phyloP scores from a whole-genome alignment of 2,329 filamentous ascomycete species.

The Ophiostoma ulmi region DNA sequence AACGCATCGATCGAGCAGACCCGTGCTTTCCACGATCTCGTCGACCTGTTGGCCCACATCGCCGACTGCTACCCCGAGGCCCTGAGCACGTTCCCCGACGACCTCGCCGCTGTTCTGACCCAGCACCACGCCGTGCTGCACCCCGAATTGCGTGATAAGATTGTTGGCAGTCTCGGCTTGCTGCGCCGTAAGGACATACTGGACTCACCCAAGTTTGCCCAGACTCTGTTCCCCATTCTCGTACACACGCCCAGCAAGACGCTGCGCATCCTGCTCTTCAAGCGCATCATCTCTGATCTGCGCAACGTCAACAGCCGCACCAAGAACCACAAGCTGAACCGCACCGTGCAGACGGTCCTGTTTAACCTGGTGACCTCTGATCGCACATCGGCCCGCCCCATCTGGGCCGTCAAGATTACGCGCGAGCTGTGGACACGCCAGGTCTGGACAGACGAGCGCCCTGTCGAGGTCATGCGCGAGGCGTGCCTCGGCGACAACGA shows the following conservation, averaged over 20 bases:
- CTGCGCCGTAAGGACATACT: conserved; percentile 88
- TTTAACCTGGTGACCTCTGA: conserved; percentile 89
- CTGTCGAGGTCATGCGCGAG: conserved; percentile 98
- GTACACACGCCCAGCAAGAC: conserved; percentile 84
- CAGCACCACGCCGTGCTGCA: conserved; percentile 79
- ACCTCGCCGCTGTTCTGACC: conserved; percentile 74
- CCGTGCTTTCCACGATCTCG: conserved; percentile 80
- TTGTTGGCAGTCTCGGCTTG: conserved; percentile 83
- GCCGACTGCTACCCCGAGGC: conserved; percentile 87
- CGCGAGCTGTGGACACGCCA: conserved; percentile 95
- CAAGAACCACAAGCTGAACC: conserved; percentile 88
- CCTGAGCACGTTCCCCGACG: conserved; percentile 69
- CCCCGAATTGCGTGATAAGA: conserved; percentile 83
- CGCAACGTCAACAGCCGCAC: conserved; percentile 80
- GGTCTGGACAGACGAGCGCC: conserved; percentile 85
- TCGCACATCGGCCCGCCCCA: conserved; percentile 72
- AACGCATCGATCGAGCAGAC: conserved; percentile 72
- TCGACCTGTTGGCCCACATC: conserved; percentile 90
- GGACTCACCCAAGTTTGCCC: conserved; percentile 66
- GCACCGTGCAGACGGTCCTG: conserved; percentile 85
- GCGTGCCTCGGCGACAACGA: conserved; percentile 83
- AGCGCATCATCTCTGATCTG: conserved; percentile 86
- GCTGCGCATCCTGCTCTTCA: conserved; percentile 74
- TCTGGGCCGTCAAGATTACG: conserved; percentile 95
- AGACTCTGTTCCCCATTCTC: conserved; percentile 93